These are phyloP conservation scores for Cerrena zonata DNA, from an alignment of 1,284 basidiomycete species.

Conservation along the genomic window DNA sequence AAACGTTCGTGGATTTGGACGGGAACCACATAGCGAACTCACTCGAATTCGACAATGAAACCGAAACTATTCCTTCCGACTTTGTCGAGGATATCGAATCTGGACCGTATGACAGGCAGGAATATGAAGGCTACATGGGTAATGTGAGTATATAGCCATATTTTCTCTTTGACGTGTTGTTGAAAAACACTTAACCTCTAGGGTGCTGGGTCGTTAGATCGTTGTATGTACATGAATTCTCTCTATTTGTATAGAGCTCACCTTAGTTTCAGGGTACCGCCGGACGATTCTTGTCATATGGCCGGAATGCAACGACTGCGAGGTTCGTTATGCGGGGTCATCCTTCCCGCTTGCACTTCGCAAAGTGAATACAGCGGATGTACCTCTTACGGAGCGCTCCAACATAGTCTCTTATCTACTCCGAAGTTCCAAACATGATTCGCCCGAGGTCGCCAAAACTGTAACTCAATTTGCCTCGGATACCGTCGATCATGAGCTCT, in stretches of 20 bases:
- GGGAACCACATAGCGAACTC: slow-evolving; percentile 20
- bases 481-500: no score
- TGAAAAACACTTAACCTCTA: no score
- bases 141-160: slow-evolving; percentile 31
- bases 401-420: no score
- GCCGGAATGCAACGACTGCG: slow-evolving; percentile 15
- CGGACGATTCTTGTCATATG: slow-evolving; percentile 37
- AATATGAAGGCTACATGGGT: slow-evolving; percentile 38
- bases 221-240: no score
- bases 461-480: no score
- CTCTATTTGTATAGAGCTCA: no score
- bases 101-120: slow-evolving; percentile 30
- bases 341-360: no score
- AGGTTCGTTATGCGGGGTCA: background rate
- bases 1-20: slow-evolving; percentile 33
- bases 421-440: no score
- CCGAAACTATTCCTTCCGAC: slow-evolving; percentile 29
- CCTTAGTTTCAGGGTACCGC: slow-evolving; percentile 36
- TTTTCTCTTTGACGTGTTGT: background rate
- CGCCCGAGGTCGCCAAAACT: no score
- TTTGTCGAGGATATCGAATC: slow-evolving; percentile 25
- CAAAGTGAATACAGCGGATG: no score
- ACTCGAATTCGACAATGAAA: slow-evolving; percentile 24
- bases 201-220: no score
- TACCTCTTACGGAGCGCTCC: no score